Base-by-base conservation (phyloP, 139 green algal genomes). In the Auxenochlorella protothecoides region DNA sequence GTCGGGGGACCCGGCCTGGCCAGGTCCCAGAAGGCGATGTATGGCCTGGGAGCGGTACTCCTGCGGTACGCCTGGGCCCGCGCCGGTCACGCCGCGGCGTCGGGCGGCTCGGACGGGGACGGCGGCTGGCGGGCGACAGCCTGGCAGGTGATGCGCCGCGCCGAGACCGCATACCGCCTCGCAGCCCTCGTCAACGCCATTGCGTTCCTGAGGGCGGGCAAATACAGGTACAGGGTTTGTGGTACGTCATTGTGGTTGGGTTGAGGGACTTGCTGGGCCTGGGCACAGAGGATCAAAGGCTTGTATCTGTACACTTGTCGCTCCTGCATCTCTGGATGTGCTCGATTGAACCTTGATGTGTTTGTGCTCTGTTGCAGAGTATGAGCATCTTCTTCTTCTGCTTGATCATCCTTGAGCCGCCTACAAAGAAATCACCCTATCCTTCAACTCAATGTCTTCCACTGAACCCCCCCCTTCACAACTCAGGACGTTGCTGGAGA, bases 401-500 rank as follows among this genome's bases (percentile, higher is more conserved):
- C 27, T 44, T 44, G 27, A 44, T 44, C 27, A 44, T 44, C 27
- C 27, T 44, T 44, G 27, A 44, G 27, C 27, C 27, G 27, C 27
- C 27, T 44, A 44, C 59, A 63, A 10, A 63, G 11, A 63, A 63
- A 10, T 63, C 59, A 10, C 9, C 59, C 10, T 63, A 10, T 63
- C 10, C 59, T 12, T 63, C 2, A 10, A 63, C 59, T 63, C 59
- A 12, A 10, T 63, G 59, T 12, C 63, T 10, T 51, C 44, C 10
- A 67, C 63, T 67, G 63, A 2, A 3, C 63, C 63, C 9, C 15
- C 63, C 63, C 12, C 44, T 53, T n/a, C 63, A 13, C 9, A 14
- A 67, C 63, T 64, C 81, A 91, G 89, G 77, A 90, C 79, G 44
- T 53, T 96, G 27, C 72, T 93, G 63, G 92, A 97, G 83, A 79